These are phyloP conservation scores for Caryopteris hybrid DNA, from an alignment of 305 asterid species.

Conservation along the genomic window DNA sequence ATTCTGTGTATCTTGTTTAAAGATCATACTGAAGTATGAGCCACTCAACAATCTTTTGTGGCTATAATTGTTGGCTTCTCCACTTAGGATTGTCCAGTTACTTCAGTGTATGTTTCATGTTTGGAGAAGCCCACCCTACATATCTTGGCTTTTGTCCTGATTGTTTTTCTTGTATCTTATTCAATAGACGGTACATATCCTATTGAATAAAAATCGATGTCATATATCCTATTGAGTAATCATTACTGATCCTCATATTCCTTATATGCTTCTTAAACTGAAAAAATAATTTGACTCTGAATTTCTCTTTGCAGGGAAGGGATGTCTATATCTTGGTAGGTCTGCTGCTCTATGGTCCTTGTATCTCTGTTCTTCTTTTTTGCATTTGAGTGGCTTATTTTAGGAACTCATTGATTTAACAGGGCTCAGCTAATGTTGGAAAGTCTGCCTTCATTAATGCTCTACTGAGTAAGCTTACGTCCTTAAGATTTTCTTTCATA, in stretches of 20 bases:
- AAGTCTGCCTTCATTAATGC: constrained; percentile 98
- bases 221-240: background rate
- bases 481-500: background rate
- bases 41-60: background rate
- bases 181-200: background rate
- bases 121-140: constrained; percentile 6
- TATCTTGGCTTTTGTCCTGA: constrained; percentile 5
- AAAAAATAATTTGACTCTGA: constrained; percentile 1
- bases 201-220: background rate
- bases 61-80: constrained; percentile 7
- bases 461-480: constrained; percentile 66
- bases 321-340: constrained; percentile 93
- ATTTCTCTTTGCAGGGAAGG: constrained; percentile 68
- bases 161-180: background rate
- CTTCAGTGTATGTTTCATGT: background rate
- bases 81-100: background rate
- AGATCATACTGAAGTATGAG: background rate
- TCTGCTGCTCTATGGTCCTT: constrained; percentile 4
- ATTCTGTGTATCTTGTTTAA: background rate
- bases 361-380: background rate
- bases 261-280: constrained; percentile 13
- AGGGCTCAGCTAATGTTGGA: constrained; percentile 98
- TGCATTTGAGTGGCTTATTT: background rate
- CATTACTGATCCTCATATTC: background rate
- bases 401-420: constrained; percentile 22